phyloP scores from a whole-genome alignment of 78 protist species.

The Acrasis kona region DNA sequence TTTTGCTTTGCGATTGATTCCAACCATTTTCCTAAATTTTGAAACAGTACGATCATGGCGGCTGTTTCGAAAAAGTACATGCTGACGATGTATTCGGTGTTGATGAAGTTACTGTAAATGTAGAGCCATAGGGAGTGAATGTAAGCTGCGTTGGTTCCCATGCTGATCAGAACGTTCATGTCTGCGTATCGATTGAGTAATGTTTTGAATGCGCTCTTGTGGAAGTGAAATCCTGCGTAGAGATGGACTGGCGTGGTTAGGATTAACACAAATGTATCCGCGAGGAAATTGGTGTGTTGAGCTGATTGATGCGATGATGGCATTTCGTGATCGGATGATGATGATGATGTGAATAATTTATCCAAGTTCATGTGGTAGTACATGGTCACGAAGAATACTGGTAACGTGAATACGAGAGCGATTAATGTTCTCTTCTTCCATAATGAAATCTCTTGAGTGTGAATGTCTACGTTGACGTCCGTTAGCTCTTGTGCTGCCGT shows the following conservation, averaged over 20 bases:
- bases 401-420: neutral
- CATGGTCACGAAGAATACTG: neutral
- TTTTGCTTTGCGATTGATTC: constrained; percentile 78
- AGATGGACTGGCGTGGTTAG: neutral
- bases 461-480: neutral
- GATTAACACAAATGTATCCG: neutral
- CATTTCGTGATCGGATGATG: too few species aligned
- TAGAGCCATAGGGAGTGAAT: neutral
- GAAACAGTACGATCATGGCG: constrained; percentile 65
- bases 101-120: neutral
- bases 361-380: too few species aligned
- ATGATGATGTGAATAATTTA: too few species aligned
- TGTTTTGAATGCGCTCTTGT: neutral
- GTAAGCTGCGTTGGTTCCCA: neutral
- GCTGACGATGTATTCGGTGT: constrained; percentile 1
- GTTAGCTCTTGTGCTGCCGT: too few species aligned
- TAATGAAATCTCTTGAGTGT: too few species aligned
- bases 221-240: neutral
- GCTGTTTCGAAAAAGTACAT: constrained; percentile 45
- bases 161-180: neutral
- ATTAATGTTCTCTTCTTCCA: neutral
- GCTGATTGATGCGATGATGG: too few species aligned
- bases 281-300: neutral
- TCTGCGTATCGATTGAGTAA: neutral
- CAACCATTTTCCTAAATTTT: constrained; percentile 72